These are phyloP conservation scores for Tranzscheliella williamsii DNA, from an alignment of 1,284 basidiomycete genomes.

Conservation along the genomic window DNA sequence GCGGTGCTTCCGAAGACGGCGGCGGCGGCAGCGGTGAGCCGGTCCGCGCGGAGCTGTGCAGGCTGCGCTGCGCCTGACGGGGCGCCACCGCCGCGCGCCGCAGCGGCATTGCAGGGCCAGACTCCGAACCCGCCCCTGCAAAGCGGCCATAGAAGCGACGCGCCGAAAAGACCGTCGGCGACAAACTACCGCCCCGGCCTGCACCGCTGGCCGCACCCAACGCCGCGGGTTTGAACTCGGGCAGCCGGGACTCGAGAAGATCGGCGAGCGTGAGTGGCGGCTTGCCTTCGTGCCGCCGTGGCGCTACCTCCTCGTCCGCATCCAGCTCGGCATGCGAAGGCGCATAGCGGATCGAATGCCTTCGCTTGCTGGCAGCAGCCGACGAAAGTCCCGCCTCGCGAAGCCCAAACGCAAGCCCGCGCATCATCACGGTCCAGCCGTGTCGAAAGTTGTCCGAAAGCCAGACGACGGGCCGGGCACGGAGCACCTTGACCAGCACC, in stretches of 20 bases:
- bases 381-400: slow-evolving; percentile 18
- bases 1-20: not conserved
- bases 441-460: slow-evolving; percentile 24
- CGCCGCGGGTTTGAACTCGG: not conserved
- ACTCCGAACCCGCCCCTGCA: not conserved
- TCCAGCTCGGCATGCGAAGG: not conserved
- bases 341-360: not conserved
- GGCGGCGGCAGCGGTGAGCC: not conserved
- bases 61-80: not conserved
- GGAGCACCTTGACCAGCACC: not conserved
- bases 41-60: not conserved
- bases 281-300: no score
- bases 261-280: no score
- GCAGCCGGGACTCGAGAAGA: not conserved
- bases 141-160: not conserved
- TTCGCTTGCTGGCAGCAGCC: not conserved
- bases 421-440: slow-evolving; percentile 35
- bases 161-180: no score
- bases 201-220: not conserved
- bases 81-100: not conserved
- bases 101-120: not conserved
- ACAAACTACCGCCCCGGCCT: no score
- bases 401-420: slow-evolving; percentile 25
- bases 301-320: not conserved
- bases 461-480: slow-evolving; percentile 17